Conservation (phyloP, 176 grass and related monocot species). For the Carex myosuroides region DNA sequence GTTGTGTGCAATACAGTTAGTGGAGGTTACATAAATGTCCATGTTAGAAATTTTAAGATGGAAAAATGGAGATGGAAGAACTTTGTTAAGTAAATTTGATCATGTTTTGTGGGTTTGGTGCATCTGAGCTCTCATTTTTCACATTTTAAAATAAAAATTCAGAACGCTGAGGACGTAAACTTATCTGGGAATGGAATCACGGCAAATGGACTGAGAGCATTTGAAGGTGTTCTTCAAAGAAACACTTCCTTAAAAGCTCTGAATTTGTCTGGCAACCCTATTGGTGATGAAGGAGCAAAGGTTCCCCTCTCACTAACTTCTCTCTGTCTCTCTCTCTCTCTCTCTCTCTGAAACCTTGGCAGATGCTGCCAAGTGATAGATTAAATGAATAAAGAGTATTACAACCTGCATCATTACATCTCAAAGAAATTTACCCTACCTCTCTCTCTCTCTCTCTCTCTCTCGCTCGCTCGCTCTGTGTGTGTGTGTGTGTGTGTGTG, state of each 20-base stretch:
- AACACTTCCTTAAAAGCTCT: conserved; percentile 77
- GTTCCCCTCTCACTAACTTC: conserved; percentile 39
- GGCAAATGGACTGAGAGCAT: conserved; percentile 72
- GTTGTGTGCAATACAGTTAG: neutral
- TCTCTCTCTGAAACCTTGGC: no score
- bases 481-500: no score
- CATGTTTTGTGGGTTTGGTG: neutral
- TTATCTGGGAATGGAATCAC: conserved; percentile 95
- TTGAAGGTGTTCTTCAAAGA: conserved; percentile 93
- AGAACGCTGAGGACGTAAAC: conserved; percentile 90
- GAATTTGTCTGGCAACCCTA: conserved; percentile 85
- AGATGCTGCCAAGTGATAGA: no score
- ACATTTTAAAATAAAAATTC: conserved; percentile 24
- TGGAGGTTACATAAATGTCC: neutral
- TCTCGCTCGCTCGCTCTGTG: no score
- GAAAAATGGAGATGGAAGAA: neutral
- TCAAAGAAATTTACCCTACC: no score
- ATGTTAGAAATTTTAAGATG: neutral
- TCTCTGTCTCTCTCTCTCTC: neutral
- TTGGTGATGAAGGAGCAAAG: conserved; percentile 99
- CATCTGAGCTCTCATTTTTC: neutral
- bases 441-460: no score
- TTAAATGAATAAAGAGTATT: no score
- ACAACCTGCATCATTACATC: no score
- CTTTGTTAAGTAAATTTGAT: neutral